phyloP scores from a whole-genome alignment of 441 rosid genomes.

The Bruguiera hainesii region DNA sequence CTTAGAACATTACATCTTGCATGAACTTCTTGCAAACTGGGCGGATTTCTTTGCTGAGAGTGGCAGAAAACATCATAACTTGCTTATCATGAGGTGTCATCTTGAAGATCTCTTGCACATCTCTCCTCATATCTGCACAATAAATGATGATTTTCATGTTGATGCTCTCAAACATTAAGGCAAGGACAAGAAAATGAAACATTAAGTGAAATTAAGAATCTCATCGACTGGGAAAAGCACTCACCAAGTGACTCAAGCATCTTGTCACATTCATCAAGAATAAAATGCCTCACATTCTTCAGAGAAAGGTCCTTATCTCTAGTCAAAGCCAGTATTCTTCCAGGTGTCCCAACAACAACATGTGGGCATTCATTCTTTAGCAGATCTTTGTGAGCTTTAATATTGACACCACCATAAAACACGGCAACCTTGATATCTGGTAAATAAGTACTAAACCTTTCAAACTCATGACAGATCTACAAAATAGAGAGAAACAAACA shows the following conservation, averaged over 20 bases:
- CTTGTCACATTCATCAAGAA: constrained; percentile 98
- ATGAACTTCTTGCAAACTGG: constrained; percentile 99
- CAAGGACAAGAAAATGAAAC: not conserved
- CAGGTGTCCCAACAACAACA: constrained; percentile 98
- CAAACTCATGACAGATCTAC: constrained; percentile 95
- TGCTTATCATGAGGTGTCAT: constrained; percentile 99
- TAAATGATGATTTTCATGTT: not conserved
- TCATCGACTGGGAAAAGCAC: not conserved
- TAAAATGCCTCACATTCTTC: constrained; percentile 99
- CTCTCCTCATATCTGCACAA: constrained; percentile 86
- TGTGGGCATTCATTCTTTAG: constrained; percentile 99
- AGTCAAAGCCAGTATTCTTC: constrained; percentile 82
- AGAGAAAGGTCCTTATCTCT: constrained; percentile 93
- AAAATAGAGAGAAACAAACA: constrained; percentile 1
- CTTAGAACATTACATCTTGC: constrained; percentile 96
- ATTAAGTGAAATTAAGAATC: not conserved
- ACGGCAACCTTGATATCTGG: constrained; percentile 91
- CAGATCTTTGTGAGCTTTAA: constrained; percentile 82
- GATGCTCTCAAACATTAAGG: not conserved
- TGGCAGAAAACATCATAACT: constrained; percentile 99
- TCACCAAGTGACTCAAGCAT: constrained; percentile 99
- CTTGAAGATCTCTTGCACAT: constrained; percentile 97
- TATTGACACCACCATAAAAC: constrained; percentile 93
- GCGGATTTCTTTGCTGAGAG: constrained; percentile 99
- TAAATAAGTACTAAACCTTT: constrained; percentile 90